Conservation (phyloP, 73 alveolate genomes). For the Uronychia binucleata region DNA sequence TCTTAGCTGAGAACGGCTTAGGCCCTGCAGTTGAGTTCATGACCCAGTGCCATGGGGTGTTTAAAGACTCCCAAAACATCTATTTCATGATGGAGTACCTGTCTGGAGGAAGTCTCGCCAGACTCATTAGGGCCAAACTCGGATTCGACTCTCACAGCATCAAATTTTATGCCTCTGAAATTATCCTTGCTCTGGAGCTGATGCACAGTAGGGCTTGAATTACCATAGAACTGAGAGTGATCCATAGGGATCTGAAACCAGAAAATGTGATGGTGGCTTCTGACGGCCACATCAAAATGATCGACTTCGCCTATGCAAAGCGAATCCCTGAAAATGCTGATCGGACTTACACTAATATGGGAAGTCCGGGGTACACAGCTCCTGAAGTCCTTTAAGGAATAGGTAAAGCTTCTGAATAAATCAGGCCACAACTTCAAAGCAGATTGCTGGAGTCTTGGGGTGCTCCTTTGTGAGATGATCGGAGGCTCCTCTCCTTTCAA, state of each 20-base stretch:
- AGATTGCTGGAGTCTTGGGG: conserved; percentile 50
- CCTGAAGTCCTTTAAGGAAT: conserved; percentile 72
- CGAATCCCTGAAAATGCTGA: conserved; percentile 8
- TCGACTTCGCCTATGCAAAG: conserved; percentile 64
- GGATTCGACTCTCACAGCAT: background rate
- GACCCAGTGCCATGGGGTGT: too few relatives aligned
- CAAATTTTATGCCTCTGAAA: background rate
- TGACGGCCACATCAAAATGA: conserved; percentile 21
- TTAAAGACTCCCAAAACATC: too few relatives aligned
- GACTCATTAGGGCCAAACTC: background rate
- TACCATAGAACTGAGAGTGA: background rate
- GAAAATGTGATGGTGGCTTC: conserved; percentile 44
- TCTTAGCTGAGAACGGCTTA: background rate
- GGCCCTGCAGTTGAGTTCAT: background rate
- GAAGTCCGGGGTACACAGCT: conserved; percentile 77
- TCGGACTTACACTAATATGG: conserved; percentile 51
- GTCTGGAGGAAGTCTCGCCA: conserved; percentile 95
- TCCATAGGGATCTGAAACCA: conserved; percentile 49
- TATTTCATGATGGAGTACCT: conserved; percentile 71
- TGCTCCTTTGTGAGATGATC: conserved; percentile 44
- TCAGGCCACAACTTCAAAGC: conserved; percentile 11
- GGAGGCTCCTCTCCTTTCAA: conserved; percentile 51
- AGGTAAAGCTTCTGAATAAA: too few relatives aligned
- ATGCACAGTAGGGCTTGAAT: background rate
- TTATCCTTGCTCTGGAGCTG: conserved; percentile 13